phyloP scores from a whole-genome alignment of 768 basidiomycete genomes.

The Suillus placidus region DNA sequence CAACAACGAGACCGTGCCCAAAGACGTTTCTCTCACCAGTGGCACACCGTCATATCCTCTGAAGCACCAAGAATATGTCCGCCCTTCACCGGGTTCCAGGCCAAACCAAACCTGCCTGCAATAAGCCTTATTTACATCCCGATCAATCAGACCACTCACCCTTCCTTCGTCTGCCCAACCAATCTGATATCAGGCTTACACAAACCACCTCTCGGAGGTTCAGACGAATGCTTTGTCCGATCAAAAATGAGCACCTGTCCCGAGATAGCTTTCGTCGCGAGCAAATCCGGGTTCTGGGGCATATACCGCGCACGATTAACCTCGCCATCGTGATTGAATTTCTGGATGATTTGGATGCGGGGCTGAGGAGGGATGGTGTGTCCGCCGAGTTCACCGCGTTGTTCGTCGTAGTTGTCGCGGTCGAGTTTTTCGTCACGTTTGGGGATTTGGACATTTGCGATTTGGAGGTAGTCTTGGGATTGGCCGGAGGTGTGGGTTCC shows the following conservation, averaged over 20 bases:
- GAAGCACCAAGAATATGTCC: slow-evolving; percentile 91
- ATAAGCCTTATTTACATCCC: slow-evolving; percentile 11
- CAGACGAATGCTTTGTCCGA: slow-evolving; percentile 93
- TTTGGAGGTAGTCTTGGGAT: slow-evolving; percentile 93
- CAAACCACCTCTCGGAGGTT: slow-evolving; percentile 81
- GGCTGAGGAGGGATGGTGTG: slow-evolving; percentile 84
- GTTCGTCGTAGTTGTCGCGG: slow-evolving; percentile 83
- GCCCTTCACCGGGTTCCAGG: slow-evolving; percentile 84
- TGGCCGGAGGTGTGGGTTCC: slow-evolving; percentile 98
- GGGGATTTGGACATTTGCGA: slow-evolving; percentile 92
- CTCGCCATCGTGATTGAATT: slow-evolving; percentile 93
- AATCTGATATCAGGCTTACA: slow-evolving; percentile 92
- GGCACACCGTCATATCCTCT: slow-evolving; percentile 94
- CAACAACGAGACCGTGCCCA: not conserved
- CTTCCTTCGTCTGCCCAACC: slow-evolving; percentile 90
- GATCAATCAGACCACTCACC: slow-evolving; percentile 52
- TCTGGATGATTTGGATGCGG: slow-evolving; percentile 87
- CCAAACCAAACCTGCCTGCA: slow-evolving; percentile 80
- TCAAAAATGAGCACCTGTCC: slow-evolving; percentile 97
- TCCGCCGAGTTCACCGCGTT: slow-evolving; percentile 92
- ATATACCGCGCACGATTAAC: slow-evolving; percentile 98
- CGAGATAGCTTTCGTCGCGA: slow-evolving; percentile 91
- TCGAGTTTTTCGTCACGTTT: slow-evolving; percentile 84
- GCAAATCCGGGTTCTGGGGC: slow-evolving; percentile 97
- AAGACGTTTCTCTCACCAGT: slow-evolving; percentile 59